Percentiles rank a stretch among this genome's conserved stretches.
Conservation (phyloP, 2,329 filamentous ascomycete species). For the Ascochyta koolunga region DNA sequence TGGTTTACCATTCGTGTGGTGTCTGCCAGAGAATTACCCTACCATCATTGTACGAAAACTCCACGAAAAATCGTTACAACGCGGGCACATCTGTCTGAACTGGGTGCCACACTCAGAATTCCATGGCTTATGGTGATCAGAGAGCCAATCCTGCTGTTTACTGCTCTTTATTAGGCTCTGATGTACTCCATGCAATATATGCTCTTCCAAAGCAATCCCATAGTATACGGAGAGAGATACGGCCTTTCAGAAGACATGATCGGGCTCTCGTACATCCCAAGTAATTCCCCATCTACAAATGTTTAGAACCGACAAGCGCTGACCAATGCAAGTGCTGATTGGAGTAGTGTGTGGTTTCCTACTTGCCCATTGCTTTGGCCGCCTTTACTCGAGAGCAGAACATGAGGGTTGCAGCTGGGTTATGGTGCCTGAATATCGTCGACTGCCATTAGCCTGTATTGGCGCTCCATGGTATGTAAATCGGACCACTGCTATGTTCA, state of each 20-base stretch:
- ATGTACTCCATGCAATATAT: conserved; percentile 69
- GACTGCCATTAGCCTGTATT: conserved; percentile 71
- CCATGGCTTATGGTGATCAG: conserved; percentile 62
- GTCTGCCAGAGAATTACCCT: conserved; percentile 58
- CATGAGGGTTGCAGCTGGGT: background rate
- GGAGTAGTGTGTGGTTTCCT: conserved; percentile 5
- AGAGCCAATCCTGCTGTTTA: conserved; percentile 72
- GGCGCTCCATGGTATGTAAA: conserved; percentile 62
- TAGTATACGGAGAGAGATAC: conserved; percentile 58
- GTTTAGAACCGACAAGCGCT: background rate
- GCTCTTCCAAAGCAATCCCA: conserved; percentile 73
- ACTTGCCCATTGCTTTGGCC: background rate
- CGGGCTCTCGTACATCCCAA: conserved; percentile 2
- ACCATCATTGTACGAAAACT: conserved; percentile 32
- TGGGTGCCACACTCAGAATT: background rate
- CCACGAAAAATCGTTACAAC: background rate
- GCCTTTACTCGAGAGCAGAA: background rate
- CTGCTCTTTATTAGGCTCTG: conserved; percentile 68
- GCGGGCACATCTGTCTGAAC: background rate
- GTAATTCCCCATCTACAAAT: background rate
- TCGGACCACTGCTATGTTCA: too few relatives aligned
- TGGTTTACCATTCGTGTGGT: conserved; percentile 61
- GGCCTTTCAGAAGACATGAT: background rate
- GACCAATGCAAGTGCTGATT: background rate
- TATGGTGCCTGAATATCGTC: conserved; percentile 64